Evolutionary conservation across 2,329 filamentous ascomycete genomes (phyloP), one percentile per base, ranked within the genome.

Genomic region (Helotiales sp.): DNA sequence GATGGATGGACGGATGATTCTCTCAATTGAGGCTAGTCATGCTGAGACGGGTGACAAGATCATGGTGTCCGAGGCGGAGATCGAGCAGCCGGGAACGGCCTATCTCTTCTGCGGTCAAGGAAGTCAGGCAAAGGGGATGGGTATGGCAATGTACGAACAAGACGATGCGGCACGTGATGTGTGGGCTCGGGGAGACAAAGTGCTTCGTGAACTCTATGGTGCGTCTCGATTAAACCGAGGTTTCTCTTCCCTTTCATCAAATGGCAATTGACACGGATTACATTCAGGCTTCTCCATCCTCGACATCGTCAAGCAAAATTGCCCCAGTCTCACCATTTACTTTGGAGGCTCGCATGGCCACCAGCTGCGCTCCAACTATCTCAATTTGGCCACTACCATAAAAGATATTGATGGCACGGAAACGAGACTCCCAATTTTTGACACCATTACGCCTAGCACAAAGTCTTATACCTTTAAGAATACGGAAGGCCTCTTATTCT

Each of bases 301-400:
- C 72, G 93, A 98, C 76, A 99, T 99, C 70, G 95, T 99, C 75
- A 96, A 92, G 82, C 99, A 98, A 81, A 99, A 99, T 77, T 96
- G 95, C 63, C 97, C 97, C 81, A 95, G 98, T 77, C 86, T 99
- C 55, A 99, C 96, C 5, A 91, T 99, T 64, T 90, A 99, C 80
- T 99, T 99, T 71, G 95, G 96, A 78, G 95, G 95, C 48, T 92
- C 95, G 61, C 90, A 91, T 58, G 95, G 95, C 72, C 99, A 98
- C 79, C 92, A 91, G 51, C 99, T 99, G 68, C 91, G 95, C 63
- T 89, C 96, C 72, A 99, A 99, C 77, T 99, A 99, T 81, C 98
- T 98, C 89, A 88, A 93, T 60, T 99, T 99, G 95, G 98, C 93
- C 48, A 99, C 98, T 75, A 95, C 99, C 79, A 96, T 93, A n/a